Conservation (phyloP, 805 yeast genomes). For the Millerozyma miso region DNA sequence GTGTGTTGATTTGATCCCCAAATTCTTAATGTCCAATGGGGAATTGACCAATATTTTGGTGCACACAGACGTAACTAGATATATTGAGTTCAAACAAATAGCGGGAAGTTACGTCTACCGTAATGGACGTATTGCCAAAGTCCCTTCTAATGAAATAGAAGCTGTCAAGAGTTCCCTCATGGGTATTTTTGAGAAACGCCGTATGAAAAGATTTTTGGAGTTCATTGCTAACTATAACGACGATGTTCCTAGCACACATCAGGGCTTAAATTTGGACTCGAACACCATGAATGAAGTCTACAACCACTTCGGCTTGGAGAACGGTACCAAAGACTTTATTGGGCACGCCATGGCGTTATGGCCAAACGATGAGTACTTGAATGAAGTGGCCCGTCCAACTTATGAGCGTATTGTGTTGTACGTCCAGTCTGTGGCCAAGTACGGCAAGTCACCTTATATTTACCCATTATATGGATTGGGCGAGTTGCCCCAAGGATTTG, state of each 20-base stretch:
- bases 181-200: conserved; percentile 94
- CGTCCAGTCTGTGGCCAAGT: conserved; percentile 86
- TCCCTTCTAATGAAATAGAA: conserved; percentile 87
- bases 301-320: conserved; percentile 82
- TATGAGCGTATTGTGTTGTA: conserved; percentile 82
- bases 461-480: conserved; percentile 97
- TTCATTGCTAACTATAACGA: conserved; percentile 81
- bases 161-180: conserved; percentile 87
- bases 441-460: conserved; percentile 93
- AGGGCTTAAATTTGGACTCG: conserved; percentile 78
- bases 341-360: conserved; percentile 99
- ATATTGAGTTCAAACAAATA: conserved; percentile 93
- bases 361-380: conserved; percentile 85
- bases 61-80: conserved; percentile 93
- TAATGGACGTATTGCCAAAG: conserved; percentile 87
- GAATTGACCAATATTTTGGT: conserved; percentile 92
- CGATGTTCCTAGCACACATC: conserved; percentile 74
- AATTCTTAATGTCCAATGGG: conserved; percentile 95
- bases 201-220: conserved; percentile 89
- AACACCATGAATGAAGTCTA: conserved; percentile 91
- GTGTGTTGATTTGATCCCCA: conserved; percentile 96
- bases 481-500: conserved; percentile 98
- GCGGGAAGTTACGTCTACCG: conserved; percentile 94
- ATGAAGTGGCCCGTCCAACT: conserved; percentile 87
- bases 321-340: conserved; percentile 91